Conservation (phyloP, 108 stramenopile genomes). For the Schizochytrium sp. region DNA sequence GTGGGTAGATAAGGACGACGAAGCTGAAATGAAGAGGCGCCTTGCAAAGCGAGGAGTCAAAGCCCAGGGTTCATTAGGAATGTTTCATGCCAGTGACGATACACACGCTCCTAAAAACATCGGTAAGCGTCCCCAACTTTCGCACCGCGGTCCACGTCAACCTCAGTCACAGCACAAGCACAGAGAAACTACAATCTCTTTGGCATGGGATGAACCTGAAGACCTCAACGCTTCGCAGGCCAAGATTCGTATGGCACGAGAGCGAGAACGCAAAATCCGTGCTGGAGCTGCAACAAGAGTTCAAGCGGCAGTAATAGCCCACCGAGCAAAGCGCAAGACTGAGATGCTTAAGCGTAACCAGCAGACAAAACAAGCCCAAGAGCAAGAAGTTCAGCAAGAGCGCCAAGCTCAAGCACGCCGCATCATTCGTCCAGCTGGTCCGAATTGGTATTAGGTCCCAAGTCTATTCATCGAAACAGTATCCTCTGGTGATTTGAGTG, state of each 20-base stretch:
- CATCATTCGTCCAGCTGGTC: slow-evolving; percentile 32
- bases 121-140: background rate
- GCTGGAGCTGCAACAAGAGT: slow-evolving; percentile 32
- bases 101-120: background rate
- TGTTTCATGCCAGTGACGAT: slow-evolving; percentile 2
- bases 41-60: background rate
- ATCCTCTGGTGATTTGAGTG: too few species aligned
- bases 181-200: background rate
- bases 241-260: background rate
- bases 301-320: background rate
- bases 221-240: background rate
- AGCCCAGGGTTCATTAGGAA: slow-evolving; percentile 14
- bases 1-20: slow-evolving; percentile 59
- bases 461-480: background rate
- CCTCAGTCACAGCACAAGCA: background rate
- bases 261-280: slow-evolving; percentile 48
- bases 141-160: too few species aligned
- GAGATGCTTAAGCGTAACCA: background rate
- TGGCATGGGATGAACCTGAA: slow-evolving; percentile 37
- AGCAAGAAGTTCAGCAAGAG: slow-evolving; percentile 24
- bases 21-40: slow-evolving; percentile 1
- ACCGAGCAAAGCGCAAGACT: background rate
- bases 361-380: background rate
- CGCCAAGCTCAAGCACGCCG: background rate
- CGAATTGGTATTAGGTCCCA: slow-evolving; percentile 2